phyloP scores from a whole-genome alignment of 805 yeast genomes.

The Wickerhamomyces ciferrii region DNA sequence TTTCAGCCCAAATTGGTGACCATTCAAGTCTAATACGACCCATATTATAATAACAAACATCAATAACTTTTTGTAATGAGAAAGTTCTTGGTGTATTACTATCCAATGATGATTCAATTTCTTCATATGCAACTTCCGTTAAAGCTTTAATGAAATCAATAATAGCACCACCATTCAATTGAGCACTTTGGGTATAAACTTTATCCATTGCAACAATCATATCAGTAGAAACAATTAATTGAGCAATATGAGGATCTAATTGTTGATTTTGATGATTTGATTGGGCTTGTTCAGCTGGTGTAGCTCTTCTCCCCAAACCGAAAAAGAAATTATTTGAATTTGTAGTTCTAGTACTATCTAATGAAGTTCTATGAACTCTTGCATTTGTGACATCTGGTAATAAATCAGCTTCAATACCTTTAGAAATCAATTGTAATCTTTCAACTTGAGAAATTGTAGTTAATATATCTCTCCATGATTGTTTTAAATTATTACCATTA shows the following conservation, averaged over 20 bases:
- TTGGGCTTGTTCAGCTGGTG: constrained; percentile 64
- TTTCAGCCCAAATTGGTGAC: constrained; percentile 91
- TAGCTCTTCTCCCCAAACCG: constrained; percentile 46
- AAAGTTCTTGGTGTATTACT: constrained; percentile 84
- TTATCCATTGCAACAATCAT: constrained; percentile 79
- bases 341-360: constrained; percentile 45
- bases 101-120: constrained; percentile 81
- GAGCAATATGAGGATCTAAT: constrained; percentile 51
- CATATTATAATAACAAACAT: constrained; percentile 97
- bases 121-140: constrained; percentile 83
- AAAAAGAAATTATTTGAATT: constrained; percentile 44
- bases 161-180: constrained; percentile 78
- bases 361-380: constrained; percentile 40
- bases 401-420: constrained; percentile 77
- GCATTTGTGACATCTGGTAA: constrained; percentile 86
- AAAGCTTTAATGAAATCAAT: constrained; percentile 83
- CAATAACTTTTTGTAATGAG: constrained; percentile 92
- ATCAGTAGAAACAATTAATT: constrained; percentile 57
- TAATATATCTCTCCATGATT: constrained; percentile 82
- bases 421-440: constrained; percentile 79
- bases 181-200: constrained; percentile 78
- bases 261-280: constrained; percentile 70
- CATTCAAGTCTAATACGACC: constrained; percentile 93
- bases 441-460: constrained; percentile 87
- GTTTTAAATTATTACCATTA: constrained; percentile 70